These are phyloP conservation scores for Digitaria exilis DNA, from an alignment of 202 grass and related monocot genomes.

Conservation along the genomic window DNA sequence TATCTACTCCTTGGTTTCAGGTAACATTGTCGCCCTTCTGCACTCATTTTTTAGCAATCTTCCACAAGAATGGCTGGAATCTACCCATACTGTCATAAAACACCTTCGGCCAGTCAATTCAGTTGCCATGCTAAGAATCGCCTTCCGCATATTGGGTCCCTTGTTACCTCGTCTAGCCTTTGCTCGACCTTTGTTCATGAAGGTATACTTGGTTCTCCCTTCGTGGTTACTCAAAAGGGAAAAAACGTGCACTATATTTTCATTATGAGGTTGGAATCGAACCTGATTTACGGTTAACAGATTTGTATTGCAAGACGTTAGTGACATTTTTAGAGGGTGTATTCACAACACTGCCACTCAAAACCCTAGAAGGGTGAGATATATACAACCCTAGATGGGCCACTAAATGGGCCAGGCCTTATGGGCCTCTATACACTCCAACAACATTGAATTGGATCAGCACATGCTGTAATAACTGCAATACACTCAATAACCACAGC, in stretches of 20 bases:
- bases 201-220: conserved; percentile 58
- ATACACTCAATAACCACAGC: conserved; percentile 9
- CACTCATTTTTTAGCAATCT: conserved; percentile 97
- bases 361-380: no score
- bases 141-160: conserved; percentile 97
- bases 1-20: conserved; percentile 49
- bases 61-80: conserved; percentile 97
- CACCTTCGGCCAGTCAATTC: conserved; percentile 95
- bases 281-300: background rate
- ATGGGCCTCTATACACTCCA: no score
- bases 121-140: conserved; percentile 95
- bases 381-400: no score
- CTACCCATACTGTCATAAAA: conserved; percentile 92
- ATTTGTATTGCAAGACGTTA: background rate
- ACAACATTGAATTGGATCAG: conserved; percentile 3
- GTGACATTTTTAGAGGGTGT: no score
- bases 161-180: conserved; percentile 94
- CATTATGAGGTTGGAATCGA: background rate
- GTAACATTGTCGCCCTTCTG: conserved; percentile 88
- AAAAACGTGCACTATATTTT: background rate
- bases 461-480: conserved; percentile 14
- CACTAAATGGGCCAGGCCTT: no score
- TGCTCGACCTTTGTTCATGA: conserved; percentile 94
- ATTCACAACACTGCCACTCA: no score
- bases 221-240: background rate